A percentile compares a stretch with the other conserved stretches of the same genome.
These are phyloP conservation scores for Multifurca ochricompacta DNA, from an alignment of 768 basidiomycete species.

Conservation along the genomic window DNA sequence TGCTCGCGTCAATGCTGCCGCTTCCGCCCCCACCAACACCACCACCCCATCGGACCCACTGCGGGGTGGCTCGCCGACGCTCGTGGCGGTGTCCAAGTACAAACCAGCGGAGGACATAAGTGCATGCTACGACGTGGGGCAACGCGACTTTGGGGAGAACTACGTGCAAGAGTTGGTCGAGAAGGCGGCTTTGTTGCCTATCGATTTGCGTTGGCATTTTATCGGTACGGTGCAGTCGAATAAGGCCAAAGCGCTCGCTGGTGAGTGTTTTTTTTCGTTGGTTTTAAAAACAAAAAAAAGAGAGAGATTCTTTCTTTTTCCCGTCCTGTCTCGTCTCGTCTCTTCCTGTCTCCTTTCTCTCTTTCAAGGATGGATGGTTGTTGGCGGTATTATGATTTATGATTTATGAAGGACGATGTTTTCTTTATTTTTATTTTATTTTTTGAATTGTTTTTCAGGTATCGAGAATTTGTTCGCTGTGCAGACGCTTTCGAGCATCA, in stretches of 20 bases:
- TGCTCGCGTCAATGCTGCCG: constrained; percentile 36
- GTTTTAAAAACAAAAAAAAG: too few species aligned
- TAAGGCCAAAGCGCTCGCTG: constrained; percentile 15
- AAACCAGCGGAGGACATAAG: constrained; percentile 85
- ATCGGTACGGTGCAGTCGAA: constrained; percentile 13
- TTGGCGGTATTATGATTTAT: too few species aligned
- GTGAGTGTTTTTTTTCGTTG: too few species aligned
- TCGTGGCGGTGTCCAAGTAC: constrained; percentile 91
- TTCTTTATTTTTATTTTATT: background rate
- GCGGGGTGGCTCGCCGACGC: constrained; percentile 31
- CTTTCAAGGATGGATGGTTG: too few species aligned
- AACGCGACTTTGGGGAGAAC: constrained; percentile 96
- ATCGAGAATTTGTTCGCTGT: constrained; percentile 65
- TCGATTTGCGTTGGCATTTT: constrained; percentile 39
- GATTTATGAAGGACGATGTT: too few species aligned
- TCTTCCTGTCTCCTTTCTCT: background rate
- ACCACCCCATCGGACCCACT: too few species aligned
- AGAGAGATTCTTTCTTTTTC: background rate
- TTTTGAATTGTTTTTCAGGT: background rate
- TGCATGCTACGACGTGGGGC: constrained; percentile 72
- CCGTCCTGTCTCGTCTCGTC: background rate
- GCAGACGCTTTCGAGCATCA: constrained; percentile 79
- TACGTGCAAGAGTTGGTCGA: constrained; percentile 91
- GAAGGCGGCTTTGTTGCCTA: constrained; percentile 44
- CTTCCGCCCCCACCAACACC: constrained; percentile 22